These are phyloP conservation scores for Dicorynia guianensis DNA, from an alignment of 306 rosid genomes.

Conservation along the genomic window DNA sequence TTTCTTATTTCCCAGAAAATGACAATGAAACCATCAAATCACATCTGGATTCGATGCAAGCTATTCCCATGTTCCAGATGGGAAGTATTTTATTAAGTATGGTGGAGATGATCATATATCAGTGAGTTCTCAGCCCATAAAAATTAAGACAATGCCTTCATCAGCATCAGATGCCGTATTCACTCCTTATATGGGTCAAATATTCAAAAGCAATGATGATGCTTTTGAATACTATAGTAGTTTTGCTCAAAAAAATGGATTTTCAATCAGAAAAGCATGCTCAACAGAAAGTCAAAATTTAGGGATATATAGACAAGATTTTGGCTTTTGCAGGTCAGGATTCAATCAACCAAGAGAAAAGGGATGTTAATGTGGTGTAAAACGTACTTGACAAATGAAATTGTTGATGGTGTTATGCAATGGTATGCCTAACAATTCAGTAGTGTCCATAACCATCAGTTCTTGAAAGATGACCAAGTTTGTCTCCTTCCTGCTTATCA, in stretches of 20 bases:
- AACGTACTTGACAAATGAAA: constrained; percentile 72
- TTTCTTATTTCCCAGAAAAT: constrained; percentile 20
- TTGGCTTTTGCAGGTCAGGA: constrained; percentile 74
- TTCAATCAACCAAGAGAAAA: constrained; percentile 76
- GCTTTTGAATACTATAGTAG: constrained; percentile 69
- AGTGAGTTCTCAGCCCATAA: constrained; percentile 50
- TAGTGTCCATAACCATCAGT: constrained; percentile 71
- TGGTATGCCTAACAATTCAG: constrained; percentile 76
- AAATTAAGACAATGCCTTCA: constrained; percentile 45
- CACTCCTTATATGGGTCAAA: constrained; percentile 76
- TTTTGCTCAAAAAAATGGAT: too few species aligned
- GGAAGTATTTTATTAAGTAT: constrained; percentile 67
- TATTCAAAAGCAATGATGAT: constrained; percentile 68
- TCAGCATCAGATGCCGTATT: constrained; percentile 60
- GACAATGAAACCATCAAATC: constrained; percentile 57
- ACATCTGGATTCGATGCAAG: constrained; percentile 66
- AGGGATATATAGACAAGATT: constrained; percentile 71
- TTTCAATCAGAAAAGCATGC: constrained; percentile 74
- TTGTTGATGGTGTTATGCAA: constrained; percentile 60
- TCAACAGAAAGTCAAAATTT: constrained; percentile 74
- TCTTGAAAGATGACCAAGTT: constrained; percentile 80
- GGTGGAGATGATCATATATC: constrained; percentile 62
- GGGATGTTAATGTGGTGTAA: constrained; percentile 79
- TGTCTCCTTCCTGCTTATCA: constrained; percentile 75
- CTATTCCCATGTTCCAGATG: constrained; percentile 74